phyloP scores from a whole-genome alignment of 176 grass and related monocot genomes.

The Ensete glaucum region DNA sequence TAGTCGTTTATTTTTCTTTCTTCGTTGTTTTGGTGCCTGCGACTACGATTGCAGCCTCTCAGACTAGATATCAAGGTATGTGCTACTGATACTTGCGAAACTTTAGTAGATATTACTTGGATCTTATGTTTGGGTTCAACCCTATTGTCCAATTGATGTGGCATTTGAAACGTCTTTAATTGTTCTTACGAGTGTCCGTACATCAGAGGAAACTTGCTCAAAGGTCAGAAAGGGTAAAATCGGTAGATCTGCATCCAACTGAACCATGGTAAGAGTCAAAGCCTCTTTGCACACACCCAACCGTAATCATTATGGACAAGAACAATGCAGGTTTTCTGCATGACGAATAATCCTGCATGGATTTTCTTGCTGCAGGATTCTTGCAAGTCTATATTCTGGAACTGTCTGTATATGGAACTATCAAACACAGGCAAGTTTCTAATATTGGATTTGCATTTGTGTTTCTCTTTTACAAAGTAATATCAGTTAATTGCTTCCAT shows the following conservation, averaged over 20 bases:
- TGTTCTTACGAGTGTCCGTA: constrained; percentile 18
- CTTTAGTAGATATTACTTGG: constrained; percentile 23
- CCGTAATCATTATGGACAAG: neutral
- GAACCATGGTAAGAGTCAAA: constrained; percentile 79
- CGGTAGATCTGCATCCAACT: constrained; percentile 89
- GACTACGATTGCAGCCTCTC: constrained; percentile 81
- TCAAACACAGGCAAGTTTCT: constrained; percentile 63
- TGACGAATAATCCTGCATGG: neutral
- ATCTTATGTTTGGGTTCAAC: constrained; percentile 12
- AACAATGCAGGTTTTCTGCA: neutral
- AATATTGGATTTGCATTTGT: neutral
- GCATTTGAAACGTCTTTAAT: constrained; percentile 10
- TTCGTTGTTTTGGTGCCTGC: constrained; percentile 17
- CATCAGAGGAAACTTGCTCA: constrained; percentile 93
- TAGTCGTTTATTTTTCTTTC: constrained; percentile 22
- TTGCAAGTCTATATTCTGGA: constrained; percentile 89
- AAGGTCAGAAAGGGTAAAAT: constrained; percentile 91
- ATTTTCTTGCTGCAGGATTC: constrained; percentile 46
- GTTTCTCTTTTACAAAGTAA: too few relatives aligned
- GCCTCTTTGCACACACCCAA: neutral
- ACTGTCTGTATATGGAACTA: constrained; percentile 99
- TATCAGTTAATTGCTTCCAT: too few relatives aligned
- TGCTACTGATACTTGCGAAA: neutral
- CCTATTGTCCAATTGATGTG: constrained; percentile 1
- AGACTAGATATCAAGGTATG: constrained; percentile 99